Evolutionary conservation across 1,139 yeast genomes (phyloP).

Genomic region (Debaryomycetaceae sp.): DNA sequence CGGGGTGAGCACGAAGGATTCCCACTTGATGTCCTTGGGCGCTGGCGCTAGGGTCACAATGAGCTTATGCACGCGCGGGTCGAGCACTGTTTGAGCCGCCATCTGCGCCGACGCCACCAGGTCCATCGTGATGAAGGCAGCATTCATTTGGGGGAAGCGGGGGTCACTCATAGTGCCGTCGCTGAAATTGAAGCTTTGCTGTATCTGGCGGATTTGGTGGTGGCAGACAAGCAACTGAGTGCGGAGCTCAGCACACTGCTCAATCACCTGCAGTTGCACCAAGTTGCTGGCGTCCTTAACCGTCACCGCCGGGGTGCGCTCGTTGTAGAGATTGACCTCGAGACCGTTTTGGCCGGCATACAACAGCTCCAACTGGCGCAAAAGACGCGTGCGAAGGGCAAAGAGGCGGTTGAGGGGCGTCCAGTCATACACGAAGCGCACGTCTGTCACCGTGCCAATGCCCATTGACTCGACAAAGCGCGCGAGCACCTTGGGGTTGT

Average conservation of each 20-base stretch:
- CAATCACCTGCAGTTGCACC: no score
- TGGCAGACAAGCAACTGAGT: constrained; percentile 18
- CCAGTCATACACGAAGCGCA: constrained; percentile 56
- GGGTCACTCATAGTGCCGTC: constrained; percentile 23
- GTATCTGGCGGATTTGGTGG: constrained; percentile 25
- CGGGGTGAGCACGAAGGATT: constrained; percentile 59
- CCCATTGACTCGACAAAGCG: constrained; percentile 57
- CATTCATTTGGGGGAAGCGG: constrained; percentile 44
- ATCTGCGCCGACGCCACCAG: constrained; percentile 81
- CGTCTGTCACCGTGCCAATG: constrained; percentile 54
- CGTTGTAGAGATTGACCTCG: constrained; percentile 36
- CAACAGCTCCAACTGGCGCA: constrained; percentile 39
- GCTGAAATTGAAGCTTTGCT: constrained; percentile 24
- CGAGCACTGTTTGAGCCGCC: constrained; percentile 80
- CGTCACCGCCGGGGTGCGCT: constrained; percentile 25
- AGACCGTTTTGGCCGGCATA: constrained; percentile 45
- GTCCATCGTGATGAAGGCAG: constrained; percentile 80
- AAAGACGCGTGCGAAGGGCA: constrained; percentile 25
- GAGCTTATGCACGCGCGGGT: constrained; percentile 69
- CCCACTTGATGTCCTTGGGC: constrained; percentile 77
- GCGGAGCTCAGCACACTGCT: constrained; percentile 6
- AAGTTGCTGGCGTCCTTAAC: constrained; percentile 1
- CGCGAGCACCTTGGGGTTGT: constrained; percentile 38
- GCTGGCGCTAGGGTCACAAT: constrained; percentile 76
- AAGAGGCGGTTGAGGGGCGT: constrained; percentile 41